Conservation (phyloP, 2,329 filamentous ascomycete genomes). For the Verticillium albo-atrum region DNA sequence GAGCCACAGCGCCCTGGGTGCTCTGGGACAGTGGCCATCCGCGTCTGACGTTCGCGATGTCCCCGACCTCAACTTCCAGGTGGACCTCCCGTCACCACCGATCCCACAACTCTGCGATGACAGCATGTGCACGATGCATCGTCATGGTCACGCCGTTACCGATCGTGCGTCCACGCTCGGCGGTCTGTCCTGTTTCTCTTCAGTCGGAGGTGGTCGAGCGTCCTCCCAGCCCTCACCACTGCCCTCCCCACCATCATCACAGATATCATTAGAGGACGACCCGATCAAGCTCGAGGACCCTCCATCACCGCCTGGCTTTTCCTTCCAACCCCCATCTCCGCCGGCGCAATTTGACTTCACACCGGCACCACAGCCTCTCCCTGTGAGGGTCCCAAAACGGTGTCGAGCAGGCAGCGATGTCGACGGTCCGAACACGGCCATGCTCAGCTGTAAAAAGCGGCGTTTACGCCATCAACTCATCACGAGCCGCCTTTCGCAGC, state of each 20-base stretch:
- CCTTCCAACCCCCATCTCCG: neutral
- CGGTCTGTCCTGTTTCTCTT: neutral
- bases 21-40: constrained; percentile 6
- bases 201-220: neutral
- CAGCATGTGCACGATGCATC: neutral
- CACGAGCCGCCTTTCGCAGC: constrained; percentile 65
- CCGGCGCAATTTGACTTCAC: constrained; percentile 4
- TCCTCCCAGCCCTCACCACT: constrained; percentile 4
- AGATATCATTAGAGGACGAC: neutral
- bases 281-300: neutral
- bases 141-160: neutral
- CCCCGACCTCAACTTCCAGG: neutral
- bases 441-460: constrained; percentile 60
- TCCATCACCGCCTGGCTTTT: neutral
- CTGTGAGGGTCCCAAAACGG: constrained; percentile 3
- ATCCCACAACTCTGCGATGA: neutral
- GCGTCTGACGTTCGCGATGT: neutral
- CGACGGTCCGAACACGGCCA: constrained; percentile 49
- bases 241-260: neutral
- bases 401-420: constrained; percentile 50
- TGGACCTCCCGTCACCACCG: constrained; percentile 3
- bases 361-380: neutral
- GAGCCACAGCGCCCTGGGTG: constrained; percentile 4
- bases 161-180: neutral
- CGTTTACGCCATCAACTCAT: constrained; percentile 58